A percentile compares a stretch with the other conserved stretches of the same genome.
These are phyloP conservation scores for Gossypium aridum DNA, from an alignment of 441 rosid genomes.

Conservation along the genomic window DNA sequence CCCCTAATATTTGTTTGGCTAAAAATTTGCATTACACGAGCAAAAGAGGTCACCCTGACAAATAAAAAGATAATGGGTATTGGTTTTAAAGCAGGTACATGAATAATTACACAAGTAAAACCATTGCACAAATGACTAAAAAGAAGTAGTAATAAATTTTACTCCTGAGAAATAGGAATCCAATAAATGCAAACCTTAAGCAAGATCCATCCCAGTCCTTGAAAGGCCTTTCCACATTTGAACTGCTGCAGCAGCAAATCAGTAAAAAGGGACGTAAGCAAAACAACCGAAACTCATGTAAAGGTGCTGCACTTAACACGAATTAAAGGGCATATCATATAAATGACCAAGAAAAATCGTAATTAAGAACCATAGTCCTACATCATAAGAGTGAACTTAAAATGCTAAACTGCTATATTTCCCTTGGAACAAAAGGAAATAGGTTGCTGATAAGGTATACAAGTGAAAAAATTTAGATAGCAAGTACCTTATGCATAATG, in stretches of 20 bases:
- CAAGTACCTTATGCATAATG: neutral
- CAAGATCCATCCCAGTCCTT: conserved; percentile 27
- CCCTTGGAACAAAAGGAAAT: neutral
- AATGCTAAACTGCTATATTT: neutral
- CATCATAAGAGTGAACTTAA: neutral
- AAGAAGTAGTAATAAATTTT: neutral
- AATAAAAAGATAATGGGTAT: neutral
- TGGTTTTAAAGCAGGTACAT: neutral
- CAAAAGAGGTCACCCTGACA: neutral
- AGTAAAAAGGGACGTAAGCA: conserved; percentile 4
- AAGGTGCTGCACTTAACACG: neutral
- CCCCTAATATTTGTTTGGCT: neutral
- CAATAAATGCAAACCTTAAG: conserved; percentile 37
- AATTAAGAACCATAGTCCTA: neutral
- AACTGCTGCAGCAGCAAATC: conserved; percentile 42
- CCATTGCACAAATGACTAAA: neutral
- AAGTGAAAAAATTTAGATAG: neutral
- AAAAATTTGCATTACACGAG: neutral
- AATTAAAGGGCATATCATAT: neutral
- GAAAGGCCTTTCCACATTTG: conserved; percentile 27
- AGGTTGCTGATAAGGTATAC: neutral
- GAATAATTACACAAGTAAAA: neutral
- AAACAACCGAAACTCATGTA: neutral
- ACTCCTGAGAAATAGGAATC: neutral
- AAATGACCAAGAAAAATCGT: neutral